Evolutionary conservation across 202 grass and related monocot species (phyloP), one percentile per base, ranked within the genome.

Genomic region (Zoysia matrella): DNA sequence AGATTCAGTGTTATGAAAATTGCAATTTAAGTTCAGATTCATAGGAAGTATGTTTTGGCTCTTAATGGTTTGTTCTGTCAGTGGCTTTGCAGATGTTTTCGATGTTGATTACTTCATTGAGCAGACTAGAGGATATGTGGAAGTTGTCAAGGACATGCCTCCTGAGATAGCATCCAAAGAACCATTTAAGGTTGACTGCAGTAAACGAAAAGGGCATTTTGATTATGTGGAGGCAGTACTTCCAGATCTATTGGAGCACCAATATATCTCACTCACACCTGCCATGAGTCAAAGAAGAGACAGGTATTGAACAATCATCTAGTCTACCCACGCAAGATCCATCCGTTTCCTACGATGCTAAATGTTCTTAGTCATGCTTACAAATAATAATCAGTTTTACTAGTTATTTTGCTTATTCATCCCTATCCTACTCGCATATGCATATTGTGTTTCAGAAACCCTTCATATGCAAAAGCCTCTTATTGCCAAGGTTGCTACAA

Each of bases 41-140:
- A 54, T 4, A 63, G 8, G 60, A 64, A 64, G 61, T 13, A 11
- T 40, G 0, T 64, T 3, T 64, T 64, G 11, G 11, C 76, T 71
- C 89, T 91, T 75, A 92, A 61, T 78, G 55, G 11, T 68, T 41
- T 73, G 39, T 18, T 90, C 45, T 89, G 78, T 90, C 87, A 99
- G 93, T 89, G 91, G 88, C 75, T 99, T 99, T 81, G 89, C 90
- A 91, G 93, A 94, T 81, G 86, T 92, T 82, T 99, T 99, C 62
- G 87, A 99, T 80, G 89, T 94, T 72, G 89, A 96, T 83, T 94
- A 96, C 81, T 99, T 96, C 80, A 92, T 96, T 85, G 89, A 96
- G 68, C 69, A 90, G 89, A 92, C 88, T 56, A 93, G 85, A 88
- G 93, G 93, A 62, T 92, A 90, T 79, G 89, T 96, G 12, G 81